These are phyloP conservation scores for Agarophyton chilense DNA, from an alignment of 23 red algal genomes.

Conservation along the genomic window DNA sequence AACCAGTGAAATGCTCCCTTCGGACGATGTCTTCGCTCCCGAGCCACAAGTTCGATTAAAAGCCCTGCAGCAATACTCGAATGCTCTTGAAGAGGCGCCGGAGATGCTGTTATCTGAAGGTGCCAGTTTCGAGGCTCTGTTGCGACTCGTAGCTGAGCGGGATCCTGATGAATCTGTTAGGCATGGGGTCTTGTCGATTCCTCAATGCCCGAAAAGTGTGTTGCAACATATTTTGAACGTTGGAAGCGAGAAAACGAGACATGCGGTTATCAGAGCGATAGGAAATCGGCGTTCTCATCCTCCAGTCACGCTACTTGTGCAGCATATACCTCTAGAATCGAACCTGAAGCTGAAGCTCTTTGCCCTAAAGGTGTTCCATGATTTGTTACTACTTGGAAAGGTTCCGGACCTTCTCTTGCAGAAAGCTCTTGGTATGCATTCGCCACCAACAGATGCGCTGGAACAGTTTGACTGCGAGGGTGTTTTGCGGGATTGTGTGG, in stretches of 20 bases:
- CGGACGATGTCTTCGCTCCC: neutral
- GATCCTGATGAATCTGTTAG: neutral
- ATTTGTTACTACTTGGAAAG: neutral
- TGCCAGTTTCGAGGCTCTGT: neutral
- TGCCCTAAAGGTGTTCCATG: neutral
- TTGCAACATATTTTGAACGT: neutral
- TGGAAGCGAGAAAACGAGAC: neutral
- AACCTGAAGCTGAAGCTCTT: neutral
- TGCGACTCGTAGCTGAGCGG: neutral
- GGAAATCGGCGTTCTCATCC: neutral
- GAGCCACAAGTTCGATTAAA: neutral
- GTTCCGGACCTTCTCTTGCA: neutral
- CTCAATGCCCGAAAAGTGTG: neutral
- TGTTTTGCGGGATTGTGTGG: constrained; percentile 21
- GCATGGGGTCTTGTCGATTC: neutral
- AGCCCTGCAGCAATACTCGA: constrained; percentile 6
- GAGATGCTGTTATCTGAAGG: neutral
- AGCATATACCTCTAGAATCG: constrained; percentile 12
- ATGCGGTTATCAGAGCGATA: neutral
- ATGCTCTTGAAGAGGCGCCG: neutral
- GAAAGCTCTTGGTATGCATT: neutral
- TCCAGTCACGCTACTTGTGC: neutral
- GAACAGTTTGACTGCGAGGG: neutral
- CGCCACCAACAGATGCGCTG: neutral
- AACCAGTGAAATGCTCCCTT: constrained; percentile 24